A percentile compares a stretch with the other conserved stretches of the same genome.
phyloP scores from a whole-genome alignment of 768 basidiomycete genomes.

The Boletus subparvulus region DNA sequence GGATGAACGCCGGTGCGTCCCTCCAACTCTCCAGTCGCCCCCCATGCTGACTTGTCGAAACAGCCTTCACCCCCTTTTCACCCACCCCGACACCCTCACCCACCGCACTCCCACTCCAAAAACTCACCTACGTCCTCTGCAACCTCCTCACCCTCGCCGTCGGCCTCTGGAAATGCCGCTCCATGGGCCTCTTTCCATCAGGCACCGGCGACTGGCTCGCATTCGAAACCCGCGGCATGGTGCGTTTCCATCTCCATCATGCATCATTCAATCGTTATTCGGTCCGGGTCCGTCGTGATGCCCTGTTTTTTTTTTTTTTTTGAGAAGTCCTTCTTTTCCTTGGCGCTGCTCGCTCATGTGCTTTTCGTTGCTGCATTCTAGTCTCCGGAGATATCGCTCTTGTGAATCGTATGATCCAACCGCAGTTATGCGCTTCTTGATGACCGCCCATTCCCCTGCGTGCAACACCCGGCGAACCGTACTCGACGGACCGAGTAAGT shows the following conservation, averaged over 20 bases:
- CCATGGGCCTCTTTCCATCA: conserved; percentile 88
- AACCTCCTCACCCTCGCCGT: conserved; percentile 78
- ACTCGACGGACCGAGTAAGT: conserved; percentile 6
- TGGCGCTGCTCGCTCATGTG: background rate
- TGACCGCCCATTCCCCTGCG: background rate
- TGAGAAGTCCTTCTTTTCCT: background rate
- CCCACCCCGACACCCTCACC: conserved; percentile 43
- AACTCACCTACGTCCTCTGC: conserved; percentile 67
- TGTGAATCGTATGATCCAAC: conserved; percentile 9
- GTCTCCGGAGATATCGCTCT: conserved; percentile 48
- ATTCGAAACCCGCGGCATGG: conserved; percentile 78
- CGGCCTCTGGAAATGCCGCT: conserved; percentile 89
- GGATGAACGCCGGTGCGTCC: conserved; percentile 72
- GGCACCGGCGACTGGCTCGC: conserved; percentile 95
- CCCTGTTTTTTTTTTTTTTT: background rate
- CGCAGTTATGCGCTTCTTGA: background rate
- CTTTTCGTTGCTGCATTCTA: conserved; percentile 11
- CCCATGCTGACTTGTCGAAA: background rate
- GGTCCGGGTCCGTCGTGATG: background rate
- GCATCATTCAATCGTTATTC: too few species aligned
- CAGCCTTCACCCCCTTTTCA: conserved; percentile 74
- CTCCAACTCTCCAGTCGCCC: too few species aligned
- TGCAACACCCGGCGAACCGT: background rate
- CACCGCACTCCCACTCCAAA: conserved; percentile 64
- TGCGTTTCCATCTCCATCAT: conserved; percentile 27